A percentile compares a stretch with the other conserved stretches of the same genome.
These are phyloP conservation scores for Cercospora zeina DNA, from an alignment of 2,329 filamentous ascomycete genomes.

Conservation along the genomic window DNA sequence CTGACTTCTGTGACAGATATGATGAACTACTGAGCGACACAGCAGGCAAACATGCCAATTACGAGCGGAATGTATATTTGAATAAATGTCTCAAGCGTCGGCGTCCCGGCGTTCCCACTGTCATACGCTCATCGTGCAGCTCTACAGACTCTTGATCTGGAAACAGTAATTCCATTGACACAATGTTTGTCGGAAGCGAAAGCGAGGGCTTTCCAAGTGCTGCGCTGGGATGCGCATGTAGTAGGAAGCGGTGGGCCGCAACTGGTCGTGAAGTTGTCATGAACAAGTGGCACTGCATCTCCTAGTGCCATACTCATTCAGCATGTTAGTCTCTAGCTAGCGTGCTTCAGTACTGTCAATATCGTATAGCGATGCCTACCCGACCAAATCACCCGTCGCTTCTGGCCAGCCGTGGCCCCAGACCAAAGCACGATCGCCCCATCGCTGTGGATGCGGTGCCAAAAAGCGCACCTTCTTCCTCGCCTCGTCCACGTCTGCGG, in stretches of 20 bases:
- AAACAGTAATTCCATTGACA: not conserved
- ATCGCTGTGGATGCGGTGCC: constrained; percentile 76
- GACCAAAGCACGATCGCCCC: constrained; percentile 77
- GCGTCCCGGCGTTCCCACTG: not conserved
- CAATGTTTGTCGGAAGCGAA: not conserved
- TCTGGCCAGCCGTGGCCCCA: constrained; percentile 81
- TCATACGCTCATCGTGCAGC: not conserved
- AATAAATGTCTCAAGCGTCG: constrained; percentile 4
- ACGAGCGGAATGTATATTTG: constrained; percentile 12
- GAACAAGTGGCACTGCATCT: not conserved
- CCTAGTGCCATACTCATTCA: not conserved
- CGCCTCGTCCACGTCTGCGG: constrained; percentile 85
- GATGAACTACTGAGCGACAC: constrained; percentile 38
- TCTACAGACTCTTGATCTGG: not conserved
- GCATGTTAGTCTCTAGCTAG: not conserved
- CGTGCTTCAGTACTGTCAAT: not conserved
- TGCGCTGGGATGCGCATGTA: constrained; percentile 14
- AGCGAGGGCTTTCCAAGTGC: not conserved
- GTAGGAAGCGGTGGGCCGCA: constrained; percentile 9
- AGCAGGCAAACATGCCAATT: not conserved
- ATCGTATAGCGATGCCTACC: constrained; percentile 40
- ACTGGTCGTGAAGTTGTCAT: constrained; percentile 3
- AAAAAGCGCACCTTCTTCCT: constrained; percentile 78
- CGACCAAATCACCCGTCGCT: constrained; percentile 73
- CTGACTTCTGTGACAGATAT: constrained; percentile 33